phyloP scores from a whole-genome alignment of 371 early-diverging fungal genomes.

The Amoeboaphelidium occidentale region DNA sequence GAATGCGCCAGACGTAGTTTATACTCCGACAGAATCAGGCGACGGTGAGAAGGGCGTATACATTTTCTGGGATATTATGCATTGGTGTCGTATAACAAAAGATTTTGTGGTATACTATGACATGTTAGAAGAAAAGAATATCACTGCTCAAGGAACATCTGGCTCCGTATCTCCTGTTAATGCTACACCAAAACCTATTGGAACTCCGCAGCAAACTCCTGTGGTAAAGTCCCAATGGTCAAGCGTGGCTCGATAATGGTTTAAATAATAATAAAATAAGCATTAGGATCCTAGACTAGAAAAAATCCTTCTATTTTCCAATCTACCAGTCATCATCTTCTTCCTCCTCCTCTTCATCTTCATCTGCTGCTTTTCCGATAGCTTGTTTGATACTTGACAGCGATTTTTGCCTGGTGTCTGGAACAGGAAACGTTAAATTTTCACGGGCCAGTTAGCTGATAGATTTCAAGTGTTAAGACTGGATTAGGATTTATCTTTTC shows the following conservation, averaged over 20 bases:
- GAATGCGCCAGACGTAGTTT: constrained; percentile 2
- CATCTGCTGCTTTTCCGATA: background rate
- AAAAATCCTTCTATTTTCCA: background rate
- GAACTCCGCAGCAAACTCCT: too few species aligned
- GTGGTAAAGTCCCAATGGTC: too few species aligned
- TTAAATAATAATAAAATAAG: too few species aligned
- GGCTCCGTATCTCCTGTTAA: too few species aligned
- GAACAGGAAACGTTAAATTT: too few species aligned
- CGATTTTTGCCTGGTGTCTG: background rate
- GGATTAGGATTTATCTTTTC: too few species aligned
- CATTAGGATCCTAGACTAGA: too few species aligned
- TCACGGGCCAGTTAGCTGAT: too few species aligned
- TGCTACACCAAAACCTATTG: too few species aligned
- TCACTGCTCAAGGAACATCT: too few species aligned
- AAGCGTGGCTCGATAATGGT: too few species aligned
- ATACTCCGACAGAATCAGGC: constrained; percentile 14
- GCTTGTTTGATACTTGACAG: background rate
- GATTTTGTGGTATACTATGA: constrained; percentile 56
- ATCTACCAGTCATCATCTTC: background rate
- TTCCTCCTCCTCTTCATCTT: background rate
- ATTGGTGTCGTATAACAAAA: constrained; percentile 54
- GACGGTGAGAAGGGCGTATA: constrained; percentile 46
- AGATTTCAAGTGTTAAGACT: too few species aligned
- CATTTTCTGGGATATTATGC: constrained; percentile 55
- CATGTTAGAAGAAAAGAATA: constrained; percentile 60